A percentile compares a stretch with the other conserved stretches of the same genome.
phyloP scores from a whole-genome alignment of 208 protist species.

The Polymyxa betae region DNA sequence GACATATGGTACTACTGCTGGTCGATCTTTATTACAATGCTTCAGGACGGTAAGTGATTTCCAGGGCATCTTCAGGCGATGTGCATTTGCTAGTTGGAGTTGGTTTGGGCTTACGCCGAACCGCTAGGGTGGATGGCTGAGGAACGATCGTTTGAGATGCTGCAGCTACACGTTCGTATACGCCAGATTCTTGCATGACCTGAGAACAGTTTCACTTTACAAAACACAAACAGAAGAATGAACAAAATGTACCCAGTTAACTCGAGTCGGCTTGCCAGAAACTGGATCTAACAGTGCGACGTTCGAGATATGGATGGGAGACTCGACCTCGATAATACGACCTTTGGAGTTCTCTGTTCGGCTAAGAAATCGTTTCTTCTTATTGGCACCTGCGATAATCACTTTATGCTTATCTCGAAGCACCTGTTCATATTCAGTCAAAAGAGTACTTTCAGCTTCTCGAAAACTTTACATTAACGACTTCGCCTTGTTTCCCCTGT shows the following conservation, averaged over 20 bases:
- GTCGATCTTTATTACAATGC: too few species aligned
- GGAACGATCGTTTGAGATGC: background rate
- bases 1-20: too few species aligned
- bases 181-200: background rate
- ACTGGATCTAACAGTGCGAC: background rate
- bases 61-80: background rate
- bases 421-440: background rate
- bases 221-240: too few species aligned
- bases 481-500: background rate
- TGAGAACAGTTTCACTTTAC: too few species aligned
- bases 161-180: background rate
- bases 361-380: background rate
- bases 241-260: too few species aligned
- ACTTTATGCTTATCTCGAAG: background rate
- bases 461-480: background rate
- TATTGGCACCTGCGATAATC: background rate
- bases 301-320: background rate
- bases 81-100: background rate
- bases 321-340: conserved; percentile 2
- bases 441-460: background rate
- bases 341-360: background rate
- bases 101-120: background rate
- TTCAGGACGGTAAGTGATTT: background rate
- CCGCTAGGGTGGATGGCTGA: background rate
- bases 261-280: background rate